Evolutionary conservation across 2,329 filamentous ascomycete species (phyloP).

Genomic region (Elsinoe arachidis): DNA sequence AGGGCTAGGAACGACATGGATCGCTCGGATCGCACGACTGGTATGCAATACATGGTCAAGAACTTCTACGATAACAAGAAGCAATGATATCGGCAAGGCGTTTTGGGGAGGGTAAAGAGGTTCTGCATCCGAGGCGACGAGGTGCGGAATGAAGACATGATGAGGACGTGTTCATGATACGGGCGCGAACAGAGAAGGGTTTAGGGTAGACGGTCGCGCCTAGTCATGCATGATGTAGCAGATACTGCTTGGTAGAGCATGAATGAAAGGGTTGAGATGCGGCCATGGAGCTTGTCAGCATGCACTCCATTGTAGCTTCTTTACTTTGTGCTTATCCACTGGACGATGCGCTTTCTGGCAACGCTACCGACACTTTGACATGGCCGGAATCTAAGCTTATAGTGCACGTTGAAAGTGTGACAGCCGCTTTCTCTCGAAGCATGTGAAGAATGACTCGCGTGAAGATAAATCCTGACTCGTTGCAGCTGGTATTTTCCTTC

Average conservation of each 20-base stretch:
- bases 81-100: slow-evolving; percentile 9
- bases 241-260: neutral
- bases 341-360: too few species aligned
- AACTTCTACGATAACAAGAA: slow-evolving; percentile 8
- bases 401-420: too few species aligned
- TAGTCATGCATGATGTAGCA: neutral
- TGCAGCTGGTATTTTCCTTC: neutral
- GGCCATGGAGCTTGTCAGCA: too few species aligned
- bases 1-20: neutral
- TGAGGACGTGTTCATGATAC: neutral
- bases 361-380: too few species aligned
- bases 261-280: neutral
- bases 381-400: too few species aligned
- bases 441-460: neutral
- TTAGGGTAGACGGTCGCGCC: neutral
- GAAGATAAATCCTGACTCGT: neutral
- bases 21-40: neutral
- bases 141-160: neutral
- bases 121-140: neutral
- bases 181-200: neutral
- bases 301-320: too few species aligned
- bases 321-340: too few species aligned
- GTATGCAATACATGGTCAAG: neutral
- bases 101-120: neutral
- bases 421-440: neutral